Evolutionary conservation across 768 basidiomycete species (phyloP).

Genomic region (Tylopilus balloui): DNA sequence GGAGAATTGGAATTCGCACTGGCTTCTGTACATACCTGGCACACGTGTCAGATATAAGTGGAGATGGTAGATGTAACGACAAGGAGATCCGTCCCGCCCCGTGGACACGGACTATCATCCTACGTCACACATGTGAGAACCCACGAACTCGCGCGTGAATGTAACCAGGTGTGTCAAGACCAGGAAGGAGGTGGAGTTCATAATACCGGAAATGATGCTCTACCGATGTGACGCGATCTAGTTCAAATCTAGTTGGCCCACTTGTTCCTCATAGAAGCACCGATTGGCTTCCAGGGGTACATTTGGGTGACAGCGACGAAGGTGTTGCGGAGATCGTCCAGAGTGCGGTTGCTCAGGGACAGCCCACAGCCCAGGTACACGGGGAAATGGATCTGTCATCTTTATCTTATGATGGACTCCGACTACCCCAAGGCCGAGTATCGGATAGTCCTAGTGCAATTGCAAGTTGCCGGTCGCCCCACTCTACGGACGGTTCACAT

Average conservation of each 20-base stretch:
- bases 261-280: background rate
- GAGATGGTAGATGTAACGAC: background rate
- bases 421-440: background rate
- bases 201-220: background rate
- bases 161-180: background rate
- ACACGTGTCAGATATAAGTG: slow-evolving; percentile 10
- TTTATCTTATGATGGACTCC: background rate
- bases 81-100: background rate
- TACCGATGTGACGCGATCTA: background rate
- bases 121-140: background rate
- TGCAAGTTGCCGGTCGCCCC: background rate
- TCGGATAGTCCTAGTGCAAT: background rate
- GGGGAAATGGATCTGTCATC: background rate
- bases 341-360: background rate
- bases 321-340: background rate
- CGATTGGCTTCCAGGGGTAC: background rate
- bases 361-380: background rate
- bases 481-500: background rate
- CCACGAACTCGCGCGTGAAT: background rate
- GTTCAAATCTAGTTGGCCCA: background rate
- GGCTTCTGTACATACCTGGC: slow-evolving; percentile 5
- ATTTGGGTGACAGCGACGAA: background rate
- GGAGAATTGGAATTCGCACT: slow-evolving; percentile 4
- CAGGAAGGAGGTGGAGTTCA: background rate
- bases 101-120: background rate